Base-by-base conservation (phyloP, 2,329 filamentous ascomycete species). In the Eutypella sp. region DNA sequence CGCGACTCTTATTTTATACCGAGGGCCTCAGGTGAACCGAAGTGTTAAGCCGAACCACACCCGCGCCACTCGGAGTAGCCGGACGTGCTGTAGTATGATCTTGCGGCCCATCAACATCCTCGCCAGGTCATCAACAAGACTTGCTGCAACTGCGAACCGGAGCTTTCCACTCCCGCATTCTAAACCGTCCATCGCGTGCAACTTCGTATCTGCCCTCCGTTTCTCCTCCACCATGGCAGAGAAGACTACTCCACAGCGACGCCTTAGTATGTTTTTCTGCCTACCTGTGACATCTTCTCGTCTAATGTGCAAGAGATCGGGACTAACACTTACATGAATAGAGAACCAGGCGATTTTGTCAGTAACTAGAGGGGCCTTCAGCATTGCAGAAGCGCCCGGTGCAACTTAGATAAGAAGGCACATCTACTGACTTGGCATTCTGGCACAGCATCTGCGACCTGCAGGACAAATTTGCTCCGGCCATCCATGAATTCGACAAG, bases 381-480 rank as follows among this genome's bases (percentile, higher is more conserved):
- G n/a, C n/a, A n/a, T n/a, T n/a, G n/a, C n/a, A n/a, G n/a, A n/a
- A n/a, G n/a, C n/a, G n/a, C n/a, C n/a, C n/a, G n/a, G n/a, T 3
- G 37, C n/a, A 15, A 36, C n/a, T 27, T 4, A 27, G 31, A 11
- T 23, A 25, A 36, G 22, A 6, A 23, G 15, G 19, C 13, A 25
- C 22, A 4, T 16, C 9, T 37, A 42, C 52, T 60, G 44, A 60
- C 47, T 10, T n/a, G 15, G 29, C 22, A 10, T 27, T 24, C 37
- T 34, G 3, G 6, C 16, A 20, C 45, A 96, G 91, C 60, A 81
- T 97, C 63, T 97, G 92, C 71, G 92, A 97, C 62, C 76, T 97
- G 52, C 92, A 97, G 71, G 92, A 96, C 57, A 95, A 90, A 67
- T 97, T 97, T 70, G 81, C 89, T 50, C 73, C 75, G 8, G 85